These are phyloP conservation scores for Neopestalotiopsis rosae DNA, from an alignment of 2,329 filamentous ascomycete genomes.

Conservation along the genomic window DNA sequence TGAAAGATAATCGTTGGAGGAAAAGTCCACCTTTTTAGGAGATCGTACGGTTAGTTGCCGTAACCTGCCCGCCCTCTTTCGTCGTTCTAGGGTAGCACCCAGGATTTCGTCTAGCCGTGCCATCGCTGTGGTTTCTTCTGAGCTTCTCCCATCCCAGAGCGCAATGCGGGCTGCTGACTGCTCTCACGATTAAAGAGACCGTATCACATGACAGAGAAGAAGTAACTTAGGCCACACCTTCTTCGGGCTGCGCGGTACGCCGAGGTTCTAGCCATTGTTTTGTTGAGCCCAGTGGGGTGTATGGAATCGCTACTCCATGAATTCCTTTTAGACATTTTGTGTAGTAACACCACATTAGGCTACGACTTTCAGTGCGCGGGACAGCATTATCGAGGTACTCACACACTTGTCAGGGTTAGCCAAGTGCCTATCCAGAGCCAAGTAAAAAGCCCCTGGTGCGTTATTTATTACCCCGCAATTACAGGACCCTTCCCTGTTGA, in stretches of 20 bases:
- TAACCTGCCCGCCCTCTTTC: conserved; percentile 40
- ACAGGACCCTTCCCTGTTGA: not conserved
- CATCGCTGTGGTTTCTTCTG: not conserved
- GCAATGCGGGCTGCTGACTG: not conserved
- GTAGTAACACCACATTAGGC: not conserved
- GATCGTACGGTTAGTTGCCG: conserved; percentile 63
- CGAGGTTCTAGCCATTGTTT: not conserved
- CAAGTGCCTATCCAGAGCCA: not conserved
- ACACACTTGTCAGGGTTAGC: no score
- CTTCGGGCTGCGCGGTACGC: not conserved
- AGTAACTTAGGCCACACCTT: not conserved
- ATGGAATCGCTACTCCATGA: not conserved
- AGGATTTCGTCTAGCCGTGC: conserved; percentile 28
- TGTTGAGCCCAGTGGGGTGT: not conserved
- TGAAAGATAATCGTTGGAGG: conserved; percentile 81
- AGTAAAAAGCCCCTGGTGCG: not conserved
- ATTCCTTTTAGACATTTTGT: not conserved
- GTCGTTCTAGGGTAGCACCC: conserved; percentile 26
- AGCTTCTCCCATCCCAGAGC: not conserved
- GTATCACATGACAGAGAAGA: not conserved
- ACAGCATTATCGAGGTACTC: no score
- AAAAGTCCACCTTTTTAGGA: conserved; percentile 74
- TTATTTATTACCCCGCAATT: not conserved
- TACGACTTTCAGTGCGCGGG: no score
- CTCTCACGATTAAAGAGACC: not conserved